Conservation (phyloP, 257 asterid species). For the Phtheirospermum japonicum region DNA sequence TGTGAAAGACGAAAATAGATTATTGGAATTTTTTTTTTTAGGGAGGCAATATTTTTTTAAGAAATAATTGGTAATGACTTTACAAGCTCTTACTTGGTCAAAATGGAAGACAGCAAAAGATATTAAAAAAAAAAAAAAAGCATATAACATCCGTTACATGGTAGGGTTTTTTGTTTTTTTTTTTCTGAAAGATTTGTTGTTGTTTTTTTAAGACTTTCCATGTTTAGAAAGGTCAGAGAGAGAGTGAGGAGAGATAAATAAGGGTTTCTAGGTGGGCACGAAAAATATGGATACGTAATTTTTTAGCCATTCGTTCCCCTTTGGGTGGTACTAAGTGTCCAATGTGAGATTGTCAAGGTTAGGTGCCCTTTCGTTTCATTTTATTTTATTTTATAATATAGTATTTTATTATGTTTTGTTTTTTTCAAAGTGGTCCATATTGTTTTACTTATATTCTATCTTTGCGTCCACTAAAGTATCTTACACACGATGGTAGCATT, state of each 20-base stretch:
- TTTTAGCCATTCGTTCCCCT: constrained; percentile 25
- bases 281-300: neutral
- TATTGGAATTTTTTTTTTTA: too few species aligned
- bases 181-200: constrained; percentile 24
- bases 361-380: neutral
- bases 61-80: constrained; percentile 19
- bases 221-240: constrained; percentile 15
- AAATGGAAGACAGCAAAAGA: too few species aligned
- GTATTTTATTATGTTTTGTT: neutral
- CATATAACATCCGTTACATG: constrained; percentile 17
- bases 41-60: too few species aligned
- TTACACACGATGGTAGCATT: neutral
- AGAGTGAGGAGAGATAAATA: neutral
- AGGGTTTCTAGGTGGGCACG: constrained; percentile 14
- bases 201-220: constrained; percentile 24
- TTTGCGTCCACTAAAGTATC: neutral
- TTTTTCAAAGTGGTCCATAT: neutral
- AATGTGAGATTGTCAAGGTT: constrained; percentile 12
- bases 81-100: constrained; percentile 8
- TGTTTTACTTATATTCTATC: too few species aligned
- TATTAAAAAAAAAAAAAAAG: too few species aligned
- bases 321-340: constrained; percentile 13
- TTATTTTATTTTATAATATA: neutral
- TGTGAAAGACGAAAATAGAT: too few species aligned
- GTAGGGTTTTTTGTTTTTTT: neutral